These are phyloP conservation scores for Candida patagonica DNA, from an alignment of 805 yeast genomes.

Conservation along the genomic window DNA sequence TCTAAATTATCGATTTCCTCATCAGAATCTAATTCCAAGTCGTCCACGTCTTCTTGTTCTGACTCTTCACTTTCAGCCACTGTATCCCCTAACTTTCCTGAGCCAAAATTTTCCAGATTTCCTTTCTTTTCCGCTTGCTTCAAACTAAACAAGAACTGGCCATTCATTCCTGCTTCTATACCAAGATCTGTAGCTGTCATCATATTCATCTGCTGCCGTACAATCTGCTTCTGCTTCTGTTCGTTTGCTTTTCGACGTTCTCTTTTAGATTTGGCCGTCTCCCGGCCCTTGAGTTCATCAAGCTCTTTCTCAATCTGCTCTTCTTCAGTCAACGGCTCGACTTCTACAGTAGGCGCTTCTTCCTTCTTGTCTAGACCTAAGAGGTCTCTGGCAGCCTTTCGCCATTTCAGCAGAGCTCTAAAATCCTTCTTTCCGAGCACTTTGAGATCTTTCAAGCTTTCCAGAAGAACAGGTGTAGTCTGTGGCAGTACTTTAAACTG, in stretches of 20 bases:
- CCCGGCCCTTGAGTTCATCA: conserved; percentile 60
- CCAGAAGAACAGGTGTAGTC: conserved; percentile 69
- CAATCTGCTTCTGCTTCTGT: conserved; percentile 73
- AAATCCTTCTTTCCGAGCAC: conserved; percentile 94
- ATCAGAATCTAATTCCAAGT: conserved; percentile 25
- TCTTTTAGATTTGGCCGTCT: conserved; percentile 60
- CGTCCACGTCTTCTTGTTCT: conserved; percentile 19
- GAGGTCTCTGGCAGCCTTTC: conserved; percentile 72
- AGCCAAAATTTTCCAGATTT: conserved; percentile 57
- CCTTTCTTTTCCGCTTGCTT: conserved; percentile 86
- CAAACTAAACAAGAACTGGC: conserved; percentile 63
- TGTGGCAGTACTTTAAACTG: conserved; percentile 60
- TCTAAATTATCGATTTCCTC: conserved; percentile 52
- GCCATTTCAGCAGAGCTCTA: conserved; percentile 74
- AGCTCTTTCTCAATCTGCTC: conserved; percentile 83
- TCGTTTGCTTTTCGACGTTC: conserved; percentile 80
- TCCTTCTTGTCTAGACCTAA: conserved; percentile 54
- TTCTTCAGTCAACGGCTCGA: conserved; percentile 72
- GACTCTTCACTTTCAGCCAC: conserved; percentile 29
- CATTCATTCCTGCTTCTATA: conserved; percentile 78
- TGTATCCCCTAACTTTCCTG: conserved; percentile 56
- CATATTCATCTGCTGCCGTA: conserved; percentile 94
- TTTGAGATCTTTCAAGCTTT: conserved; percentile 82
- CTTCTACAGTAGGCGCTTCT: conserved; percentile 50
- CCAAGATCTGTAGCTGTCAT: conserved; percentile 87